Evolutionary conservation across 352 stramenopile genomes (phyloP).

Genomic region (Pythium vanterpoolii): DNA sequence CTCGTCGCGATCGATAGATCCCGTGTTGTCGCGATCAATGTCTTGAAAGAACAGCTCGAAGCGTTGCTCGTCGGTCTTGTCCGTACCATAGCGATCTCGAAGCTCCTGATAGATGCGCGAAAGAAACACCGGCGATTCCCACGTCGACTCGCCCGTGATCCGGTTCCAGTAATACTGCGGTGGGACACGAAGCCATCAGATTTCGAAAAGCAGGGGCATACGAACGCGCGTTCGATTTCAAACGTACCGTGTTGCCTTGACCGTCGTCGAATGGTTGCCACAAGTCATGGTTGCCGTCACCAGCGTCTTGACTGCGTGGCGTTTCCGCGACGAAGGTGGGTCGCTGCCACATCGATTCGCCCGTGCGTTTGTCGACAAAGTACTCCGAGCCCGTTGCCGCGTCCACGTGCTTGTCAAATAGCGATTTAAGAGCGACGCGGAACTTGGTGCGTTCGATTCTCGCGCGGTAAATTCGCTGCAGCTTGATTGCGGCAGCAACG

Average conservation of each 20-base stretch:
- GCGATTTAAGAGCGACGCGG: constrained; percentile 43
- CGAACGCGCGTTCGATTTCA: background rate
- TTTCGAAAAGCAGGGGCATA: background rate
- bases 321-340: constrained; percentile 26
- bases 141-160: constrained; percentile 54
- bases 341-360: constrained; percentile 53
- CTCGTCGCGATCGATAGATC: constrained; percentile 58
- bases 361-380: constrained; percentile 64
- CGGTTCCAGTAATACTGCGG: constrained; percentile 72
- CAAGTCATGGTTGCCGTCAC: constrained; percentile 19
- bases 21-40: constrained; percentile 55
- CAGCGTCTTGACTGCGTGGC: constrained; percentile 17
- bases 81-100: constrained; percentile 38
- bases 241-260: constrained; percentile 53
- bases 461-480: constrained; percentile 70
- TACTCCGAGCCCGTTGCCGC: constrained; percentile 38
- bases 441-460: constrained; percentile 64
- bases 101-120: constrained; percentile 57
- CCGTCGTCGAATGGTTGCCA: constrained; percentile 64
- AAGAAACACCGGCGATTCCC: constrained; percentile 54
- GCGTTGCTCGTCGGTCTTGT: constrained; percentile 51
- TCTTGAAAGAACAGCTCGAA: constrained; percentile 68
- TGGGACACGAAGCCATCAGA: background rate
- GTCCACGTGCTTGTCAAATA: constrained; percentile 57
- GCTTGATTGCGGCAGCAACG: constrained; percentile 46